Evolutionary conservation across 805 yeast species (phyloP).

Genomic region (Barnettozyma pratensis): DNA sequence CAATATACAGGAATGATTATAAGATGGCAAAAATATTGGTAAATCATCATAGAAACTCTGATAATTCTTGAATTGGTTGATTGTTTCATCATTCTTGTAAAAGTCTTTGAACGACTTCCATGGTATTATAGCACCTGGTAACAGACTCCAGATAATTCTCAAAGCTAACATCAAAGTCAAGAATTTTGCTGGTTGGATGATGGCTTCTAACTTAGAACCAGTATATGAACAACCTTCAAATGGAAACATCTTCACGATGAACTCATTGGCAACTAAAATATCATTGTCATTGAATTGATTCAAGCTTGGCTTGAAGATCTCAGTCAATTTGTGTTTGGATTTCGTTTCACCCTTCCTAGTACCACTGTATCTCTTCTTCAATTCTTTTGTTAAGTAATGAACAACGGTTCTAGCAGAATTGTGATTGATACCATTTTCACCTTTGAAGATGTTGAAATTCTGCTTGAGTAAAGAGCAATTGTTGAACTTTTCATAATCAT

Average conservation of each 20-base stretch:
- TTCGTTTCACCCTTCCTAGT: constrained; percentile 4
- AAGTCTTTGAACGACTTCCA: constrained; percentile 31
- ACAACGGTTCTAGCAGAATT: constrained; percentile 30
- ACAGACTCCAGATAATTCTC: constrained; percentile 30
- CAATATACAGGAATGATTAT: constrained; percentile 30
- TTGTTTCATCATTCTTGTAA: constrained; percentile 20
- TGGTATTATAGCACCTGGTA: constrained; percentile 31
- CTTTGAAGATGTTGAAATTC: constrained; percentile 20
- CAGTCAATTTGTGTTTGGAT: constrained; percentile 21
- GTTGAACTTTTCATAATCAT: constrained; percentile 28
- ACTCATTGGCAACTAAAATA: constrained; percentile 22
- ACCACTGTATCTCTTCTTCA: constrained; percentile 23
- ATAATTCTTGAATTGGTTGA: constrained; percentile 20
- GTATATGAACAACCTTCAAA: constrained; percentile 32
- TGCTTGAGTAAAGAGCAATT: constrained; percentile 22
- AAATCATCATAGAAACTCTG: constrained; percentile 30
- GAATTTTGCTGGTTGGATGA: constrained; percentile 22
- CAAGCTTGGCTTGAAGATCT: constrained; percentile 31
- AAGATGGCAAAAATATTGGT: constrained; percentile 30
- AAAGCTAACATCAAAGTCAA: constrained; percentile 25
- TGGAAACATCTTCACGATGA: constrained; percentile 30
- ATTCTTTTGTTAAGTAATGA: constrained; percentile 28
- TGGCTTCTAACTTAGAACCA: constrained; percentile 25
- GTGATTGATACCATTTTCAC: constrained; percentile 23
- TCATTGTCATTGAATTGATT: constrained; percentile 30